phyloP scores from a whole-genome alignment of 192 early-diverging fungal species.

The Lobosporangium transversale region DNA sequence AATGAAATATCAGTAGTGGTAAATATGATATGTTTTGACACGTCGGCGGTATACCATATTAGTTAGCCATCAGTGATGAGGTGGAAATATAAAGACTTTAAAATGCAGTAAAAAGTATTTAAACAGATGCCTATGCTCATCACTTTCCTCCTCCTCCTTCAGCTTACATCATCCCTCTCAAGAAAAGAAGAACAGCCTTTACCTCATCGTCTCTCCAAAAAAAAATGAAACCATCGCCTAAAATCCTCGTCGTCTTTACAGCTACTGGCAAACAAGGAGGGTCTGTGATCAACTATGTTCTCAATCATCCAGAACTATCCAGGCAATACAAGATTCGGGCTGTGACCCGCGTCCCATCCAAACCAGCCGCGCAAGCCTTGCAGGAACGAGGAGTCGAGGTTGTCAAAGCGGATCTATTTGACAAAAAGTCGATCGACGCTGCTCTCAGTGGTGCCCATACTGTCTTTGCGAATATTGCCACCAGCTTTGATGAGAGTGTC shows the following conservation, averaged over 20 bases:
- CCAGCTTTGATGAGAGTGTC: conserved; percentile 1
- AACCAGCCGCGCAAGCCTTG: conserved; percentile 17
- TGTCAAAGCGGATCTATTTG: conserved; percentile 19
- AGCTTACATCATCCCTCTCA: no score
- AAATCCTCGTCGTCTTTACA: conserved; percentile 30
- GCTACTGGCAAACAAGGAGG: conserved; percentile 34
- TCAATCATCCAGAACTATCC: conserved; percentile 18
- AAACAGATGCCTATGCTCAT: no score
- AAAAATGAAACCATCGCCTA: no score
- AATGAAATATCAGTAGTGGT: no score
- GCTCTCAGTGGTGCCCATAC: conserved; percentile 32
- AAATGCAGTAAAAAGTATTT: no score
- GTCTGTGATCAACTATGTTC: conserved; percentile 17
- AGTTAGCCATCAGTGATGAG: no score
- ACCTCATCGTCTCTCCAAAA: no score
- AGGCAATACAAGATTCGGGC: conserved; percentile 22
- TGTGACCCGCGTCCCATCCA: conserved; percentile 15
- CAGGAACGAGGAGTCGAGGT: conserved; percentile 24
- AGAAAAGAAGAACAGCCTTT: no score
- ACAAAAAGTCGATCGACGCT: conserved; percentile 20
- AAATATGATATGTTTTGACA: no score
- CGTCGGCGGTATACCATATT: no score
- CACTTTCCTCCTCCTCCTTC: no score
- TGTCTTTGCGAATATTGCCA: conserved; percentile 18
- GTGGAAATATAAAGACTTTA: no score